Base-by-base conservation (phyloP, 2,329 filamentous ascomycete genomes). In the Aspergillus proliferans region DNA sequence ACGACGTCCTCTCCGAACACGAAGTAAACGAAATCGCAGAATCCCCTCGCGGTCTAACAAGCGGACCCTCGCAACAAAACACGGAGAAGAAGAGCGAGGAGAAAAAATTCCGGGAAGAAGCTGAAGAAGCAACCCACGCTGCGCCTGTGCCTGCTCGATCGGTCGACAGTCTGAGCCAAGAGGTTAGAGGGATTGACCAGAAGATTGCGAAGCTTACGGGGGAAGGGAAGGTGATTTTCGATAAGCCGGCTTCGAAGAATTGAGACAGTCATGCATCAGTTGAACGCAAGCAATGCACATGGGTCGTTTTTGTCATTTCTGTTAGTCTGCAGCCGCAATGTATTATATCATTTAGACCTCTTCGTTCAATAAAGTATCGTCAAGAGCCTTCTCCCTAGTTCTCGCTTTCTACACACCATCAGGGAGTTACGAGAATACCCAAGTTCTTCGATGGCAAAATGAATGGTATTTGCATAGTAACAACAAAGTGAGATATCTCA, bases 1-100 rank as follows among this genome's bases (percentile, higher is more conserved):
- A 82, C 47, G 92, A 98, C 56, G 81, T 87, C 2, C 75, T 98
- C 56, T 88, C 85, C 4, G 76, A 79, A 24, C 80, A 84, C 45
- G 85, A 98, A 57, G 81, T 97, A 48, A 91, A 95, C 58, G 93
- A 97, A 71, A 87, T 96, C 52, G 92, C 92, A 0, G 86, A 91
- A 63, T 77, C 84, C 5, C 86, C 90, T 28, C 82, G 88, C 0
- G 92, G 91, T 1, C 77, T 79, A 1, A 78, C 87, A 0, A 74
- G 82, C 2, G 74, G 81, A 33, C 83, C 83, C 2, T 68, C 85
- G 8, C 78, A 62, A 28, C 33, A 52, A 14, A 34, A 45, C 21
- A 53, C 55, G 18, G 47, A 43, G 6, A 54, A 60, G 22, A 45
- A 50, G 24, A 41, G 50, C 9, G 48, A 50, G 9, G 55, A 55